Evolutionary conservation across 345 rosid genomes (phyloP), one percentile per base, ranked within the genome.

Genomic region (Schrenkiella parvula): DNA sequence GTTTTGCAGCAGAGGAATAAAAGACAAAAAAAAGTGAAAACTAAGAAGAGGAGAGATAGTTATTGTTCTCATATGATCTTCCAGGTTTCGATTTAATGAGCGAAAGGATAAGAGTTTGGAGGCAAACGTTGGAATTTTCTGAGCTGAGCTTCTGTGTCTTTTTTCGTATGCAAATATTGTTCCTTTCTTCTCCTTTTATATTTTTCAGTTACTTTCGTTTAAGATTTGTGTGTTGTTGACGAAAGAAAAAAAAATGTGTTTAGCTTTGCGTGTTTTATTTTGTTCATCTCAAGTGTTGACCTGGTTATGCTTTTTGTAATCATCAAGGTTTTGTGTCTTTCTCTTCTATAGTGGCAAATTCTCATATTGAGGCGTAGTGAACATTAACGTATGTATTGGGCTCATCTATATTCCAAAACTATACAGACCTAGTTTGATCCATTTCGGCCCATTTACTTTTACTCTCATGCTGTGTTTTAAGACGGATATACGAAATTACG

Each of bases 71-170:
- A 28, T 39, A 62, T 52, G 41, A 37, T 60, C 61, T 61, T 48
- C 7, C 19, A 1, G 56, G 46, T 64, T 64, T 42, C 17, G 60
- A 25, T 44, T 6, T 6, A 46, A 58, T 46, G 19, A 59, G 39
- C 5, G 2, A 19, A 56, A 14, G 56, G 66, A 57, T 57, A 43
- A 69, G 65, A 48, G 25, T 13, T 70, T 60, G 68, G 68, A 71
- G 67, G 58, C 68, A 60, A 59, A 18, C 57, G 47, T 70, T 46
- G 74, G 74, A 25, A 12, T 37, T 35, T 70, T 70, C 66, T 70
- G 58, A 35, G 66, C 37, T 23, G 48, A 7, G 22, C 44, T 69
- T 14, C 32, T 47, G 25, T 1, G 54, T 8, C 4, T 4, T 23
- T 22, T 23, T 10, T 34, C 8, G 9, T 2, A 26, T 25, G 75